Evolutionary conservation across 768 basidiomycete species (phyloP).

Genomic region (Tremella yokohamensis): DNA sequence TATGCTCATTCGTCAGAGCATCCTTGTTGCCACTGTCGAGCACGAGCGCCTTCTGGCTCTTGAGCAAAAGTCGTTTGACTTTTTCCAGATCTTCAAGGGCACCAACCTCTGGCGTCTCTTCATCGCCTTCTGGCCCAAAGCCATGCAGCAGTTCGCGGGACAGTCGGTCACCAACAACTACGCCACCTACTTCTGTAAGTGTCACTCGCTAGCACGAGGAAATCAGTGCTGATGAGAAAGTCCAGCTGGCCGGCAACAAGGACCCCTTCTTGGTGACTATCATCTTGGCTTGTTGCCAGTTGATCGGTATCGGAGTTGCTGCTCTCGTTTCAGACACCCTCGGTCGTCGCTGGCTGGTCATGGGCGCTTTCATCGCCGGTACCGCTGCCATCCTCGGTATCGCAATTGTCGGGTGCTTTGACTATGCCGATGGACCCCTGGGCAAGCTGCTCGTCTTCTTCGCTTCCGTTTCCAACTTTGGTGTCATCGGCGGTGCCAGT

Average conservation of each 20-base stretch:
- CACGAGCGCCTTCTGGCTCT: background rate
- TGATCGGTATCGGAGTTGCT: constrained; percentile 11
- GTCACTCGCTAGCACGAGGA: constrained; percentile 1
- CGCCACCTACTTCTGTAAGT: constrained; percentile 18
- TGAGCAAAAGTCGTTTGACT: background rate
- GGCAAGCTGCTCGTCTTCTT: constrained; percentile 17
- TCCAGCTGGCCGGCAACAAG: constrained; percentile 18
- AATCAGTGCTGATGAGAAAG: background rate
- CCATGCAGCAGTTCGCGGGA: constrained; percentile 17
- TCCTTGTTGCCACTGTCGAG: constrained; percentile 13
- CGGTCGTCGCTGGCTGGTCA: constrained; percentile 15
- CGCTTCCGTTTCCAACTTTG: background rate
- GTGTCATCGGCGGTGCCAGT: constrained; percentile 2
- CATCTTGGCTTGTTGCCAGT: constrained; percentile 15
- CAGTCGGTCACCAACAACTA: constrained; percentile 15
- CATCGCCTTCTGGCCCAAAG: constrained; percentile 23
- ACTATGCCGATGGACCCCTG: constrained; percentile 15
- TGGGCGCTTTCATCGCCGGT: constrained; percentile 20
- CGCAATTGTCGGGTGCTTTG: constrained; percentile 30
- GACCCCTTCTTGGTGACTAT: constrained; percentile 17
- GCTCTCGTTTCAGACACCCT: constrained; percentile 8
- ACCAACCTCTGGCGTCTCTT: constrained; percentile 15
- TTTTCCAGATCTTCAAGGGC: constrained; percentile 12
- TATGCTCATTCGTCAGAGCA: background rate
- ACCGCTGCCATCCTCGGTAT: constrained; percentile 15